phyloP scores from a whole-genome alignment of 306 rosid species.

The Ormosia emarginata region DNA sequence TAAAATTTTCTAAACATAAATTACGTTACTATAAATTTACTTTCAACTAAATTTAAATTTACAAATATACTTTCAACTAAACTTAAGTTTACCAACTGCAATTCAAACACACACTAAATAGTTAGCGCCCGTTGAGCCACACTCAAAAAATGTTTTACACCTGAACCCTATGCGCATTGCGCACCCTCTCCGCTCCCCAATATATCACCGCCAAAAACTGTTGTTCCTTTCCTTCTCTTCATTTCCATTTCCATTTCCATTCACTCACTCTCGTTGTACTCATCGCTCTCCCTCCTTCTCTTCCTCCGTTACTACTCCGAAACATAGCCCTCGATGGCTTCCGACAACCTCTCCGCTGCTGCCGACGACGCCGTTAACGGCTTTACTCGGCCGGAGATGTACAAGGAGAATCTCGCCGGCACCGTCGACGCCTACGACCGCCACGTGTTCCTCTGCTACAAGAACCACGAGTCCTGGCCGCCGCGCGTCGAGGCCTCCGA shows the following conservation, averaged over 20 bases:
- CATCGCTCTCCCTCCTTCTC: not conserved
- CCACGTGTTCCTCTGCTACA: constrained; percentile 81
- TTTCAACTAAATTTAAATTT: too few species aligned
- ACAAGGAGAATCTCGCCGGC: constrained; percentile 50
- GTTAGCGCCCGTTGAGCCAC: too few species aligned
- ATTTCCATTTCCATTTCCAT: not conserved
- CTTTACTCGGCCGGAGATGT: constrained; percentile 77
- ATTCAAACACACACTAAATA: too few species aligned
- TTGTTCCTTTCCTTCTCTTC: too few species aligned
- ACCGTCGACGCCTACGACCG: constrained; percentile 77
- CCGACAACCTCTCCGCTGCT: constrained; percentile 21
- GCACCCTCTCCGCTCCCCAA: not conserved
- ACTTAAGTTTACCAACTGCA: too few species aligned
- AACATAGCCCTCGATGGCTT: constrained; percentile 29
- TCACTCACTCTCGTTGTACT: too few species aligned
- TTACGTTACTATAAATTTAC: too few species aligned
- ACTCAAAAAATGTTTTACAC: too few species aligned
- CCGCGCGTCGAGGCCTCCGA: constrained; percentile 66
- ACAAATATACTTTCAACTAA: too few species aligned
- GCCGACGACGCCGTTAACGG: constrained; percentile 54
- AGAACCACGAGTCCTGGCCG: constrained; percentile 60
- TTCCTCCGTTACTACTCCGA: not conserved
- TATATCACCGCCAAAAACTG: not conserved
- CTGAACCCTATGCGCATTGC: not conserved
- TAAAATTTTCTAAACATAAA: too few species aligned